Evolutionary conservation across 225 moss, liverwort and hornwort species (phyloP).

Genomic region (Takakia lepidozioides): DNA sequence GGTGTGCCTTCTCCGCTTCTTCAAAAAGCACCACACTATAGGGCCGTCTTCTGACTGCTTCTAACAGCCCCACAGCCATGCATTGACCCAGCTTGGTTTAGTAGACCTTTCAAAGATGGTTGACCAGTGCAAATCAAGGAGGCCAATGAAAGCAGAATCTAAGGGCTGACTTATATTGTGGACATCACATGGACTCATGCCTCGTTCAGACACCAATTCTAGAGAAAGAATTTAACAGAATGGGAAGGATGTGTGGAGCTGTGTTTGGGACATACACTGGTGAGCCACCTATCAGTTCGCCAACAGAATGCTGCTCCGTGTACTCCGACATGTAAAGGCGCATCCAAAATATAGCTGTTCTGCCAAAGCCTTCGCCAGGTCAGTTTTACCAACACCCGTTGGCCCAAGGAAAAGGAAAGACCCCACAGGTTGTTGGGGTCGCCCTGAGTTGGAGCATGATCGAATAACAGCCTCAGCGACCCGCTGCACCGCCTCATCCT

Average conservation of each 20-base stretch:
- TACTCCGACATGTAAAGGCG: conserved; percentile 97
- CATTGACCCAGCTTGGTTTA: too few species aligned
- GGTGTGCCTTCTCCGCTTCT: conserved; percentile 89
- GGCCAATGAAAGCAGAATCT: too few species aligned
- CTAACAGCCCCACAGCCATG: conserved; percentile 30
- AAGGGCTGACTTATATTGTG: too few species aligned
- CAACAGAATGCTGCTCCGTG: conserved; percentile 88
- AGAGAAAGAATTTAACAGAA: too few species aligned
- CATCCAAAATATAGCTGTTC: conserved; percentile 90
- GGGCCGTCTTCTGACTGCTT: conserved; percentile 74
- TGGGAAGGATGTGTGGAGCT: too few species aligned
- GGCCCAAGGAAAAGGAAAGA: conserved; percentile 92
- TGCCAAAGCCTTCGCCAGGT: conserved; percentile 86
- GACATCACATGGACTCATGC: too few species aligned
- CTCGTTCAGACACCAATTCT: too few species aligned
- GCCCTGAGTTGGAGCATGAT: conserved; percentile 76
- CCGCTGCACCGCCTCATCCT: conserved; percentile 80
- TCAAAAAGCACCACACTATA: conserved; percentile 89
- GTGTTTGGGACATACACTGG: conserved; percentile 87
- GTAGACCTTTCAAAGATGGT: too few species aligned
- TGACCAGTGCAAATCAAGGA: too few species aligned
- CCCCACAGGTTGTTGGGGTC: conserved; percentile 75
- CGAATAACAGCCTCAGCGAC: conserved; percentile 84
- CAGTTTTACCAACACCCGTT: conserved; percentile 90
- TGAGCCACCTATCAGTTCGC: conserved; percentile 86